Base-by-base conservation (phyloP, 106 monocot species). In the Acorus gramineus region DNA sequence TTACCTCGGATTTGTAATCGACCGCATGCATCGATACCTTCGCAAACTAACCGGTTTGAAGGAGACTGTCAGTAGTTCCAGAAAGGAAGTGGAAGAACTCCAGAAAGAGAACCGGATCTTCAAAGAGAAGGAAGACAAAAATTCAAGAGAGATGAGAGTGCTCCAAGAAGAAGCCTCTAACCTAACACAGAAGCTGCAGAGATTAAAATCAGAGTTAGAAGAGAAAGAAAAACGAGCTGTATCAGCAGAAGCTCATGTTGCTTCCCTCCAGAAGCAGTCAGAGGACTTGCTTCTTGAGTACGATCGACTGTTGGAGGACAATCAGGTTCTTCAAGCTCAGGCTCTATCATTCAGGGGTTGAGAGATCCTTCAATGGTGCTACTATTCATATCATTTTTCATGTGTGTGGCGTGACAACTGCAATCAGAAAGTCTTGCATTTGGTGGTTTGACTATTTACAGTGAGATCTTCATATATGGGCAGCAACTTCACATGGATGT, bases 281-380 rank as follows among this genome's bases (percentile, higher is more conserved):
- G 89, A 93, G 63, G 93, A 93, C 54, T 68, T 89, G 14, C 86
- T 93, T 49, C 86, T 93, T 3, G 93, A 93, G 66, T 93, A 93
- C 2, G 93, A 92, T 54, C 81, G 87, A 11, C 62, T 92, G 70
- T 61, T 93, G 42, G 89, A 93, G 66, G 93, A 93, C 67, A 93
- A 93, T 64, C 93, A 93, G 63, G 81, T 82, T 59, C 85, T 89
- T 56, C 93, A 93, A 61, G 42, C 71, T 53, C 89, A 89, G 53
- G 69, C 77, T 44, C 57, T 89, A 48, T 60, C 78, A 8, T 84
- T 70, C 52, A 77, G 77, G 68, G 57, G 74, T n/a, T 85, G 62
- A 84, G 28, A 28, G 28, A 28, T 28, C 28, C 28, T 28, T 28
- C 28, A 28, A 28, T 28, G 28, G 1, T 28, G 28, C 28, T 28